Evolutionary conservation across 192 early-diverging fungal species (phyloP), one percentile per base, ranked within the genome.

Genomic region (Mortierella alpina): DNA sequence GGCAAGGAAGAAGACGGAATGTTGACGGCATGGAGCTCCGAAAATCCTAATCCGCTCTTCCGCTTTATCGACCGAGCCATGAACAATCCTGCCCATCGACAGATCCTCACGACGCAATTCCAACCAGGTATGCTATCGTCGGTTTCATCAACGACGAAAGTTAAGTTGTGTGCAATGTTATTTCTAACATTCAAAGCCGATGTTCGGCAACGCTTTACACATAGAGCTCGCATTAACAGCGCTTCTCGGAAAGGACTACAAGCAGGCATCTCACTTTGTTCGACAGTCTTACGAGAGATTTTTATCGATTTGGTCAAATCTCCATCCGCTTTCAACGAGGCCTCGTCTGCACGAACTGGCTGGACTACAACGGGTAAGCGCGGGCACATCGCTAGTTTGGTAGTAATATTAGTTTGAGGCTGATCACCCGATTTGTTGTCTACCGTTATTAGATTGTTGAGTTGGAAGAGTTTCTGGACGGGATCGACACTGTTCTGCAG

Each of bases 41-140:
- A 75, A 11, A 74, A 88, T 22, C 82, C 86, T 2, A 91, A 90
- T 50, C 89, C 90, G 13, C 64, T 92, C 31, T 81, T 84, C 17
- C 62, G 65, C 5, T 92, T 93, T 42, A 57, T 92, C 47, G 52
- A 85, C 9, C 53, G 71, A 10, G 74, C 87, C 2, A 84, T 75
- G 55, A 68, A 70, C 20, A 62, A 78, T 23, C 53, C 78, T 11
- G 39, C 53, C 0, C 75, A 68, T 15, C 59, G 72, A 6, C 68
- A 73, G 14, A n/a, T 84, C 5, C 49, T 84, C 0, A 68, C 68
- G 13, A 54, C 73, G 0, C 83, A 84, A 46, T 84, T 70, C 66
- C 83, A 78, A 17, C 58, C 79, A 47, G 83, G 83, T 84, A 82
- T 49, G 6, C 8, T 65, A 50, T 23, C 51, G 13, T 23, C 31